Evolutionary conservation across 2,329 filamentous ascomycete species (phyloP).

Genomic region (Aureobasidium pullulans): DNA sequence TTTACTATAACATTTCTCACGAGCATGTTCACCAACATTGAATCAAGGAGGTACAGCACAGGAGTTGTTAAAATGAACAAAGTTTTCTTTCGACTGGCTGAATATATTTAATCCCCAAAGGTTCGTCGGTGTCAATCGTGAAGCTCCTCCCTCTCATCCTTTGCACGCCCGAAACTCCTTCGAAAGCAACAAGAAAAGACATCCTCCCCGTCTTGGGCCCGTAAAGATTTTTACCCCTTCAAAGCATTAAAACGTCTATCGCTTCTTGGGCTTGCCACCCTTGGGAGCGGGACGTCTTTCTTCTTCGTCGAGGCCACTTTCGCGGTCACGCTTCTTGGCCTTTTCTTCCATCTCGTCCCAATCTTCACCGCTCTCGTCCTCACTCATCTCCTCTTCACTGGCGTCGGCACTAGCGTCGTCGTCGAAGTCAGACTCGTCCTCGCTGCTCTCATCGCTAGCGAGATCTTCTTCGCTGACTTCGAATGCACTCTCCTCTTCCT

Average conservation of each 20-base stretch:
- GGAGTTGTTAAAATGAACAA: not conserved
- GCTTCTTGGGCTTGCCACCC: slow-evolving; percentile 64
- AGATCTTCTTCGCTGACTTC: slow-evolving; percentile 84
- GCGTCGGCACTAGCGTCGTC: slow-evolving; percentile 81
- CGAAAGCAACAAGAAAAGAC: not conserved
- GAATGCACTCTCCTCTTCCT: slow-evolving; percentile 83
- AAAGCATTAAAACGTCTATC: slow-evolving; percentile 14
- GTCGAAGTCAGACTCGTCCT: slow-evolving; percentile 89
- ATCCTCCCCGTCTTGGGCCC: not conserved
- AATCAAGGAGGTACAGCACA: not conserved
- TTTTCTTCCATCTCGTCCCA: slow-evolving; percentile 95
- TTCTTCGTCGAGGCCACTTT: slow-evolving; percentile 47
- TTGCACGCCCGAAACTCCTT: slow-evolving; percentile 11
- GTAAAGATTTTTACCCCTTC: not conserved
- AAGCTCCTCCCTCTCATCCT: not conserved
- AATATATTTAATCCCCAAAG: not conserved
- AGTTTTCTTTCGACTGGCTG: not conserved
- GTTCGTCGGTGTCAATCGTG: not conserved
- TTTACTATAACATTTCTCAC: not conserved
- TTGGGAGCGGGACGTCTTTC: slow-evolving; percentile 30
- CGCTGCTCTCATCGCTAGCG: slow-evolving; percentile 66
- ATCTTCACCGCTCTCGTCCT: slow-evolving; percentile 66
- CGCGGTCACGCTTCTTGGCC: slow-evolving; percentile 57
- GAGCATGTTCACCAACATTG: not conserved
- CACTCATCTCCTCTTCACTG: slow-evolving; percentile 56